phyloP scores from a whole-genome alignment of 768 basidiomycete genomes.

The Phanerodontia chrysosporium region DNA sequence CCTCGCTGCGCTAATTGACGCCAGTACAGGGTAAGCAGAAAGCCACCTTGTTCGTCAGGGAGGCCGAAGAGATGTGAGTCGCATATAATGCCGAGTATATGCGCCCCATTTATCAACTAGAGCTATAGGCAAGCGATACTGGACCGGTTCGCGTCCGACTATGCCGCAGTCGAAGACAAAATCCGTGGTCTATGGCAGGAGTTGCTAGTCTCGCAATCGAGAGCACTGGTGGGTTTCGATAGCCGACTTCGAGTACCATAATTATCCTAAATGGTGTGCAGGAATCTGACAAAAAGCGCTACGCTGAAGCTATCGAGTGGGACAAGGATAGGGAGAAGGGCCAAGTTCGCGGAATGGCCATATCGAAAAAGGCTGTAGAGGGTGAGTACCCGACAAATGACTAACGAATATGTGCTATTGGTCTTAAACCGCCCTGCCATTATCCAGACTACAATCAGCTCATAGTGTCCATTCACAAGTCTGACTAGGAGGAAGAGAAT shows the following conservation, averaged over 20 bases:
- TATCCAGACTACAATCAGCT: neutral
- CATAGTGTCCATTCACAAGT: too few species aligned
- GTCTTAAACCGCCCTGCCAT: neutral
- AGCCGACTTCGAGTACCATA: too few species aligned
- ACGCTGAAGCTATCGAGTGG: conserved; percentile 8
- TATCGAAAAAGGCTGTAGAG: conserved; percentile 24
- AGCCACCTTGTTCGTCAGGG: conserved; percentile 14
- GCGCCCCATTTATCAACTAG: neutral
- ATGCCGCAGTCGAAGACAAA: conserved; percentile 23
- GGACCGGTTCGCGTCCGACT: conserved; percentile 23
- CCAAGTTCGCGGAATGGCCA: conserved; percentile 24
- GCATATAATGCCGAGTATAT: neutral
- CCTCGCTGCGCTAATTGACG: neutral
- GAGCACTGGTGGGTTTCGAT: conserved; percentile 10
- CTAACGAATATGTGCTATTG: neutral
- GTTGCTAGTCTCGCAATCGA: conserved; percentile 13
- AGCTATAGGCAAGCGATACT: conserved; percentile 17
- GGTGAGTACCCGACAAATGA: conserved; percentile 13
- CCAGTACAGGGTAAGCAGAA: conserved; percentile 10
- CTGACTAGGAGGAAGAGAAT: too few species aligned
- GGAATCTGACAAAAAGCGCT: conserved; percentile 14
- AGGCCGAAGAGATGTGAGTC: conserved; percentile 19
- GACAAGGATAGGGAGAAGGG: conserved; percentile 22
- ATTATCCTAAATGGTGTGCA: neutral
- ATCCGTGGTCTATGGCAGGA: conserved; percentile 23